phyloP scores from a whole-genome alignment of 2,329 filamentous ascomycete species.

The Tetracladium maxilliforme region DNA sequence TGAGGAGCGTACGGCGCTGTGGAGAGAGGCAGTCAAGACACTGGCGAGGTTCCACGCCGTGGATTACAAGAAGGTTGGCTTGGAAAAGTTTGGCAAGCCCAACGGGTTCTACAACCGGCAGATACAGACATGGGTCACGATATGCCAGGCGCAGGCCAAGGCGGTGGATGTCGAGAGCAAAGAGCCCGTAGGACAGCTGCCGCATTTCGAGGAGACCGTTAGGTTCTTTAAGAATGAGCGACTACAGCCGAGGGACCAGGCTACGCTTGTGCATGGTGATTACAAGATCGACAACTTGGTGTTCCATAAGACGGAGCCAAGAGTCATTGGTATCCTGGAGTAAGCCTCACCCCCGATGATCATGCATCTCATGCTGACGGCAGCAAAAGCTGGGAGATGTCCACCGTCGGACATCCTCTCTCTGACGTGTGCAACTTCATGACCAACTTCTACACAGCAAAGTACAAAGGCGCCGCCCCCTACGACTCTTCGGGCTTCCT shows the following conservation, averaged over 20 bases:
- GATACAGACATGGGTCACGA: slow-evolving; percentile 65
- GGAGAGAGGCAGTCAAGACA: slow-evolving; percentile 70
- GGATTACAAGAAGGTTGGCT: slow-evolving; percentile 46
- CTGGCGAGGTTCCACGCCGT: slow-evolving; percentile 78
- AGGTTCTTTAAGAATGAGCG: slow-evolving; percentile 57
- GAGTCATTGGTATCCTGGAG: slow-evolving; percentile 87
- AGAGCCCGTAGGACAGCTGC: slow-evolving; percentile 64
- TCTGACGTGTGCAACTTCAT: slow-evolving; percentile 78
- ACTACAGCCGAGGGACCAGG: slow-evolving; percentile 63
- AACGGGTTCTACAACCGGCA: slow-evolving; percentile 76
- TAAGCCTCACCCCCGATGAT: slow-evolving; percentile 23
- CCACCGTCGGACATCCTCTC: slow-evolving; percentile 88
- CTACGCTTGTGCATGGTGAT: slow-evolving; percentile 79
- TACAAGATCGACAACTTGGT: slow-evolving; percentile 91
- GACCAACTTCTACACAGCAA: slow-evolving; percentile 23
- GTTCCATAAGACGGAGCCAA: slow-evolving; percentile 77
- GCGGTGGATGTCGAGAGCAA: slow-evolving; percentile 65
- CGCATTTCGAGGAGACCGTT: slow-evolving; percentile 69
- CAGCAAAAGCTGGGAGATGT: slow-evolving; percentile 73
- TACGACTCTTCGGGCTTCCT: slow-evolving; percentile 50
- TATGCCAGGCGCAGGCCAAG: slow-evolving; percentile 64
- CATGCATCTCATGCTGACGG: slow-evolving; percentile 1
- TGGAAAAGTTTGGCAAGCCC: slow-evolving; percentile 59
- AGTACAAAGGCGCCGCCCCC: slow-evolving; percentile 37
- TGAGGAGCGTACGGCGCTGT: slow-evolving; percentile 62